Conservation (phyloP, 164 flowering plant genomes). For the Umbilicus rupestris region DNA sequence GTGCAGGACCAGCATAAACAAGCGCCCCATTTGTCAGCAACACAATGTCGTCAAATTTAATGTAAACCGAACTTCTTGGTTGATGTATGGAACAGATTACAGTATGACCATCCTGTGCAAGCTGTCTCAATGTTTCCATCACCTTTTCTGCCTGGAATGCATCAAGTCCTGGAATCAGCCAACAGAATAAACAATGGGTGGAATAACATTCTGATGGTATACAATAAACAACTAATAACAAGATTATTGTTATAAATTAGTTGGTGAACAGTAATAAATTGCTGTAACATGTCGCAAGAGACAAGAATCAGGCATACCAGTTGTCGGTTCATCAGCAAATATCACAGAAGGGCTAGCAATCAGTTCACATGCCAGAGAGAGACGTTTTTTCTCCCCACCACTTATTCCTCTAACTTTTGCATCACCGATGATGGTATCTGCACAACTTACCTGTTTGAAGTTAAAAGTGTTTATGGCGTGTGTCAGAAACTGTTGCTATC, state of each 20-base stretch:
- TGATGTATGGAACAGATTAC: slow-evolving; percentile 98
- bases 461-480: slow-evolving; percentile 7
- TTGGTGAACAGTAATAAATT: background rate
- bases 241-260: background rate
- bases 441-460: slow-evolving; percentile 71
- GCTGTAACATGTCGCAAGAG: background rate
- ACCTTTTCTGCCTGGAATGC: slow-evolving; percentile 98
- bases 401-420: slow-evolving; percentile 96
- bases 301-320: slow-evolving; percentile 37
- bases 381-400: slow-evolving; percentile 96
- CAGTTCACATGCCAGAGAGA: slow-evolving; percentile 94
- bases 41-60: slow-evolving; percentile 88
- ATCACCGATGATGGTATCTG: slow-evolving; percentile 86
- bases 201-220: background rate
- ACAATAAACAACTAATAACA: background rate
- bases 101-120: slow-evolving; percentile 93
- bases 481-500: background rate
- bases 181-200: background rate
- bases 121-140: slow-evolving; percentile 87
- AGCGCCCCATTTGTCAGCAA: slow-evolving; percentile 76
- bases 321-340: slow-evolving; percentile 98
- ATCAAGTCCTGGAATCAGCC: slow-evolving; percentile 66
- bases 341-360: slow-evolving; percentile 97
- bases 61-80: slow-evolving; percentile 90
- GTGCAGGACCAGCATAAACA: slow-evolving; percentile 88